Evolutionary conservation across 345 rosid species (phyloP).

Genomic region (Anastatica hierochuntica): DNA sequence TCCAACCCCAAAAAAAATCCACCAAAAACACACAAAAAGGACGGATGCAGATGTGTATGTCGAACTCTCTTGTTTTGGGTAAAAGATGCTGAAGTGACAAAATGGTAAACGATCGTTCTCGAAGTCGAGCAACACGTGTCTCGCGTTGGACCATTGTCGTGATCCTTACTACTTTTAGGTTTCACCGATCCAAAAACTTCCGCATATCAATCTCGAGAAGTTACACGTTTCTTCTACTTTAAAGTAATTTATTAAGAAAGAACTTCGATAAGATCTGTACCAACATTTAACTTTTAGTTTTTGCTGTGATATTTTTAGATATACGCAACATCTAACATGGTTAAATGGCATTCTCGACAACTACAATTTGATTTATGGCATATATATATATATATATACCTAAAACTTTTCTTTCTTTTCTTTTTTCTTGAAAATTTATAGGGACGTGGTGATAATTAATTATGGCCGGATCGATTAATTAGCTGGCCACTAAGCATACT

Average conservation of each 20-base stretch:
- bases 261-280: neutral
- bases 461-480: no score
- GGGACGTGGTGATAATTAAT: no score
- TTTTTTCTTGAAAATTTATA: neutral
- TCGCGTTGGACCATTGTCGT: constrained; percentile 7
- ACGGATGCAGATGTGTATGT: no score
- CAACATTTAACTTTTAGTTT: neutral
- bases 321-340: constrained; percentile 11
- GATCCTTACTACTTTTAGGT: constrained; percentile 20
- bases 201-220: no score
- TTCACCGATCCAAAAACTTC: constrained; percentile 3
- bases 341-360: constrained; percentile 4
- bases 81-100: neutral
- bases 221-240: no score
- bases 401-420: neutral
- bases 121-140: constrained; percentile 14
- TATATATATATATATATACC: neutral
- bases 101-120: neutral
- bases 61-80: neutral
- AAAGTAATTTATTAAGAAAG: no score
- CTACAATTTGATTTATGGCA: neutral
- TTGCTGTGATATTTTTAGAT: neutral
- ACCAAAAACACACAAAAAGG: no score
- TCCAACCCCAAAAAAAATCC: no score
- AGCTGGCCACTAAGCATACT: no score